phyloP scores from a whole-genome alignment of 768 basidiomycete species.

The Naganishia onofrii region DNA sequence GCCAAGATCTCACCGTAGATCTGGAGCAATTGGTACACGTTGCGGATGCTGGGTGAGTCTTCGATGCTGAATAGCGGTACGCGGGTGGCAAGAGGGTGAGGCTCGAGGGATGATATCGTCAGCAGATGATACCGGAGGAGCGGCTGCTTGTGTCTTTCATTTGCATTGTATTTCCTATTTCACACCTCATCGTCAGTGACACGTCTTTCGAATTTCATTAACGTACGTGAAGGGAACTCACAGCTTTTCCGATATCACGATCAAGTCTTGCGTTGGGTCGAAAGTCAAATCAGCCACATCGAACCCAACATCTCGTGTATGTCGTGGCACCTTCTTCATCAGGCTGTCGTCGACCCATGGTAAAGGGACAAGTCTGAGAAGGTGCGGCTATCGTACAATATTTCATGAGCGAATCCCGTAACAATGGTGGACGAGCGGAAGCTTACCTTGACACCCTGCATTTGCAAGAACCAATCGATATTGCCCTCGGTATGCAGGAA shows the following conservation, averaged over 20 bases:
- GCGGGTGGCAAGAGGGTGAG: slow-evolving; percentile 41
- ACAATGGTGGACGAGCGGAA: not conserved
- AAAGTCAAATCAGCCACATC: slow-evolving; percentile 54
- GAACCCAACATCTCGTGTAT: slow-evolving; percentile 33
- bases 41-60: slow-evolving; percentile 34
- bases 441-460: slow-evolving; percentile 20
- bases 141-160: slow-evolving; percentile 2
- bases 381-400: slow-evolving; percentile 34
- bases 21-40: slow-evolving; percentile 54
- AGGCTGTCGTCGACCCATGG: slow-evolving; percentile 37
- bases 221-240: slow-evolving; percentile 37
- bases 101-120: slow-evolving; percentile 42
- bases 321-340: slow-evolving; percentile 33
- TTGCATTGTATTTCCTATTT: slow-evolving; percentile 30
- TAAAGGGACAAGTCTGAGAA: slow-evolving; percentile 44
- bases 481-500: slow-evolving; percentile 36
- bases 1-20: slow-evolving; percentile 60
- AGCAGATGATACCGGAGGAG: slow-evolving; percentile 43
- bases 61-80: slow-evolving; percentile 17
- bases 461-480: not conserved
- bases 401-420: not conserved
- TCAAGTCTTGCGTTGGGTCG: slow-evolving; percentile 67
- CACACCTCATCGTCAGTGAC: not conserved
- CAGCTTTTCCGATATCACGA: slow-evolving; percentile 57
- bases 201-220: not conserved